A percentile compares a stretch with the other conserved stretches of the same genome.
Evolutionary conservation across 768 basidiomycete species (phyloP).

Genomic region (Lentinula detonsa): DNA sequence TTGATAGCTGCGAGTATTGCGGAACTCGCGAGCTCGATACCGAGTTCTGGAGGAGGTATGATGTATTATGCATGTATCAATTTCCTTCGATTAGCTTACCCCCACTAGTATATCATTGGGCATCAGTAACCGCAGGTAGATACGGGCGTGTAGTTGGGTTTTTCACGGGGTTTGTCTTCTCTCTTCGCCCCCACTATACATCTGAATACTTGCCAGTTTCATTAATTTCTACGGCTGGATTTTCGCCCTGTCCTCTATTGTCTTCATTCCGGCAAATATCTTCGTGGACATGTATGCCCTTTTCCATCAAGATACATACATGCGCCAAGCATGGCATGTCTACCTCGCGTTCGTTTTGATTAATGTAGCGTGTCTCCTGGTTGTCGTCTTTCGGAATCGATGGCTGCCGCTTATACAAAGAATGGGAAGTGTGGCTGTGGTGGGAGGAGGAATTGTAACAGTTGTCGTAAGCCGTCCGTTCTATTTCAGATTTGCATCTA

Average conservation of each 20-base stretch:
- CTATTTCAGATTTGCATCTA: not conserved
- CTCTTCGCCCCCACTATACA: not conserved
- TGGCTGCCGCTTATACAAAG: conserved; percentile 10
- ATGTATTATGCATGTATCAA: not conserved
- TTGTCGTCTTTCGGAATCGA: conserved; percentile 10
- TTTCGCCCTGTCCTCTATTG: conserved; percentile 10
- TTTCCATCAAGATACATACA: conserved; percentile 11
- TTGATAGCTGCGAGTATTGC: conserved; percentile 12
- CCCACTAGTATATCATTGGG: conserved; percentile 11
- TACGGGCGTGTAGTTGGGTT: conserved; percentile 10
- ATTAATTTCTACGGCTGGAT: conserved; percentile 14
- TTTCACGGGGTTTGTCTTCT: conserved; percentile 7
- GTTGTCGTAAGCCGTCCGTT: conserved; percentile 4
- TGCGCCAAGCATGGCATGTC: conserved; percentile 9
- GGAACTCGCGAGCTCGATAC: conserved; percentile 13
- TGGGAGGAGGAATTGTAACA: conserved; percentile 11
- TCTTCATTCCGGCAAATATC: conserved; percentile 10
- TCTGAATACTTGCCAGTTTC: conserved; percentile 2
- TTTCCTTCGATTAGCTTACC: not conserved
- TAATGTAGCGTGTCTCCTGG: conserved; percentile 9
- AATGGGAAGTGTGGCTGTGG: conserved; percentile 8
- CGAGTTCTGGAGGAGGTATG: conserved; percentile 13
- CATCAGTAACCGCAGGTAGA: conserved; percentile 10
- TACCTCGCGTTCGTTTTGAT: conserved; percentile 10
- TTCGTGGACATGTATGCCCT: conserved; percentile 12